A percentile compares a stretch with the other conserved stretches of the same genome.
phyloP scores from a whole-genome alignment of 192 early-diverging fungal species.

The Coemansia sp. region DNA sequence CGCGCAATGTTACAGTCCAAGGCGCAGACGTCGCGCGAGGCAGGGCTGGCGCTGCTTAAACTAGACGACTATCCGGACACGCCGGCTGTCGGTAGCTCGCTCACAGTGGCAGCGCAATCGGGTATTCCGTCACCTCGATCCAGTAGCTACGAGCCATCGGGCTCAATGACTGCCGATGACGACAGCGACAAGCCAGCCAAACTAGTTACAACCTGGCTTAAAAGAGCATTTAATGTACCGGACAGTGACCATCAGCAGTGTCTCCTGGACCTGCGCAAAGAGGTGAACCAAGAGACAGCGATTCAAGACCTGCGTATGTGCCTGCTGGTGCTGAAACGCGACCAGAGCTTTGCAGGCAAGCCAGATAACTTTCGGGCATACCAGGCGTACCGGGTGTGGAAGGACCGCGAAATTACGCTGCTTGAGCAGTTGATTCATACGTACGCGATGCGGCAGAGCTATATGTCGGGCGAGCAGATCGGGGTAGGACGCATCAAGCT shows the following conservation, averaged over 20 bases:
- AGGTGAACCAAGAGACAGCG: conserved; percentile 50
- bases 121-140: conserved; percentile 10
- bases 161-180: conserved; percentile 5
- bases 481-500: conserved; percentile 32
- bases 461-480: conserved; percentile 47
- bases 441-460: conserved; percentile 41
- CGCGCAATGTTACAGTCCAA: conserved; percentile 44
- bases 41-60: conserved; percentile 46
- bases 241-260: conserved; percentile 35
- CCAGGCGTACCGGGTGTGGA: conserved; percentile 49
- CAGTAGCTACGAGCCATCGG: conserved; percentile 12
- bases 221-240: conserved; percentile 33
- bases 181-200: conserved; percentile 10
- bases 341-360: conserved; percentile 50
- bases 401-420: conserved; percentile 50
- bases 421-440: conserved; percentile 53
- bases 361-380: conserved; percentile 39
- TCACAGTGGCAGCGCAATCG: conserved; percentile 4
- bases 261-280: conserved; percentile 32
- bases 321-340: conserved; percentile 38
- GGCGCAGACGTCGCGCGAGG: conserved; percentile 51
- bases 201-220: conserved; percentile 34
- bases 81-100: conserved; percentile 9
- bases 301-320: conserved; percentile 47
- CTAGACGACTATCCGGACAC: conserved; percentile 42